phyloP scores from a whole-genome alignment of 129 eudicot genomes.

The Helianthus annuus region HanXRQr2.0-SUNRISE NC_035446.2:58078959-58079458 shows the following conservation, averaged over 20 bases:
- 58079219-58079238: not conserved
- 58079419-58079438: not conserved
- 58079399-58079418: not conserved
- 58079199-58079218: too few species aligned
- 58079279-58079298: not conserved
- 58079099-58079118: too few species aligned
- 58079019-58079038: too few species aligned
- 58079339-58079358: not conserved
- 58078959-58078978: too few species aligned
- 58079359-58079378: not conserved
- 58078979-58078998: too few species aligned
- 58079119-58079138: too few species aligned
- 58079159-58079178: not conserved
- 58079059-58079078: too few species aligned
- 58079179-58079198: too few species aligned
- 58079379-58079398: constrained; percentile 2
- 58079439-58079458: too few species aligned
- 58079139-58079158: not conserved
- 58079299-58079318: not conserved
- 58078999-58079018: too few species aligned
- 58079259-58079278: not conserved
- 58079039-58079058: too few species aligned
- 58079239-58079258: not conserved
- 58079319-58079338: not conserved
- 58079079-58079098: too few species aligned